phyloP scores from a whole-genome alignment of 2,329 filamentous ascomycete genomes.

The Westerdykella sp. region DNA sequence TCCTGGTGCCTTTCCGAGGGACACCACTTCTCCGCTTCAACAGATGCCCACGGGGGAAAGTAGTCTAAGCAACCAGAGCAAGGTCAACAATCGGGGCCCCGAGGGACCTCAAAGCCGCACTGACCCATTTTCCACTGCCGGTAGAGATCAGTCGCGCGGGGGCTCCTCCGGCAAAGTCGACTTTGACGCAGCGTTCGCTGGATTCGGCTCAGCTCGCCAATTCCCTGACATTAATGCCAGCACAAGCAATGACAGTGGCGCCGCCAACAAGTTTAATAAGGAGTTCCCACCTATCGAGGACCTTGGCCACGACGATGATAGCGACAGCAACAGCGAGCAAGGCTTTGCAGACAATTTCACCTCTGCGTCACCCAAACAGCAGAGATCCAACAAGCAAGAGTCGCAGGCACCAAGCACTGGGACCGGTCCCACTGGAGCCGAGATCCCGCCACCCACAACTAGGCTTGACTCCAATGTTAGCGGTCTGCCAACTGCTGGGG shows the following conservation, averaged over 20 bases:
- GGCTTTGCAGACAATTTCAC: constrained; percentile 94
- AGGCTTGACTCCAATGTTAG: constrained; percentile 33
- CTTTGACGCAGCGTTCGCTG: constrained; percentile 79
- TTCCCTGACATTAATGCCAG: constrained; percentile 38
- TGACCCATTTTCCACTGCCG: constrained; percentile 37
- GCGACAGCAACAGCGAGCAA: constrained; percentile 59
- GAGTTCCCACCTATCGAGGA: constrained; percentile 96
- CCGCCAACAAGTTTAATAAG: constrained; percentile 52
- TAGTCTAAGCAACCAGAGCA: constrained; percentile 43
- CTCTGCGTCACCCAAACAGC: constrained; percentile 47
- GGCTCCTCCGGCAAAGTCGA: constrained; percentile 59
- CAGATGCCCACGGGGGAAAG: constrained; percentile 45
- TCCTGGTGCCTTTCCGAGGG: constrained; percentile 45
- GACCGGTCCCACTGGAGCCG: constrained; percentile 9
- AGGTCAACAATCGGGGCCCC: constrained; percentile 36
- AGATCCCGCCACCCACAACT: constrained; percentile 28
- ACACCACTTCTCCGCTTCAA: constrained; percentile 40
- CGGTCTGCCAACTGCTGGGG: constrained; percentile 47
- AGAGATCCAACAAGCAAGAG: constrained; percentile 24
- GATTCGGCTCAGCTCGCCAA: constrained; percentile 55
- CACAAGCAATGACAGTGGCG: constrained; percentile 23
- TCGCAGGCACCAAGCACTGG: constrained; percentile 20
- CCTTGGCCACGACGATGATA: constrained; percentile 75
- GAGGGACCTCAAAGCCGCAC: constrained; percentile 39
- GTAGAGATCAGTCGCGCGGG: constrained; percentile 27